Evolutionary conservation across 495 filamentous ascomycete genomes (phyloP).

Genomic region (Hypoxylon fuscum): DNA sequence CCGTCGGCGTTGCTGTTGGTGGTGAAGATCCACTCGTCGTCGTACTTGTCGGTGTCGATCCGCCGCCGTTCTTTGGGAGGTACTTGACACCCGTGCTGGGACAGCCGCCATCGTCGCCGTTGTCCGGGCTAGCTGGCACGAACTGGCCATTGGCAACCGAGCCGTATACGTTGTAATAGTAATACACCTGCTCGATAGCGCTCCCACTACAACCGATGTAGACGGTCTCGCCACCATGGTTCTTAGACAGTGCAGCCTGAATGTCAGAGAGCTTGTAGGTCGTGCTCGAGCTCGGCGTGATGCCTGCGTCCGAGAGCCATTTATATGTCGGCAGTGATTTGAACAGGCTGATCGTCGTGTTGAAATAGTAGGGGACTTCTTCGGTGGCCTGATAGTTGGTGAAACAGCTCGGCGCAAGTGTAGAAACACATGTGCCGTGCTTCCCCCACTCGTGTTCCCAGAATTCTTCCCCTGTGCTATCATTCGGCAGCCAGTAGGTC

Average conservation of each 20-base stretch:
- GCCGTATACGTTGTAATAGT: slow-evolving; percentile 78
- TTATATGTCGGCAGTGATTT: slow-evolving; percentile 58
- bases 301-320: slow-evolving; percentile 69
- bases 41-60: slow-evolving; percentile 20
- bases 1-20: slow-evolving; percentile 24
- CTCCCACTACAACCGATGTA: slow-evolving; percentile 68
- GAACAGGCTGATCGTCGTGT: slow-evolving; percentile 64
- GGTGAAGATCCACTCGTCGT: slow-evolving; percentile 19
- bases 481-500: slow-evolving; percentile 70
- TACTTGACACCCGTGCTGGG: slow-evolving; percentile 43
- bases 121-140: slow-evolving; percentile 53
- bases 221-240: slow-evolving; percentile 66
- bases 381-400: slow-evolving; percentile 60
- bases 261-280: slow-evolving; percentile 72
- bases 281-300: slow-evolving; percentile 64
- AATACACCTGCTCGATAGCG: slow-evolving; percentile 76
- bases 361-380: slow-evolving; percentile 66
- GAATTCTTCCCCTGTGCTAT: slow-evolving; percentile 66
- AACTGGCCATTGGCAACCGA: slow-evolving; percentile 75
- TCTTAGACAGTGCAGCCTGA: slow-evolving; percentile 62
- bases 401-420: slow-evolving; percentile 77
- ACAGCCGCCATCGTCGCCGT: slow-evolving; percentile 33
- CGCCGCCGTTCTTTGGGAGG: slow-evolving; percentile 40
- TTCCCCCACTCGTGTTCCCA: slow-evolving; percentile 89
- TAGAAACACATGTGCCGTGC: slow-evolving; percentile 75